Base-by-base conservation (phyloP, 768 basidiomycete species). In the Rhodotorula graminis region DNA sequence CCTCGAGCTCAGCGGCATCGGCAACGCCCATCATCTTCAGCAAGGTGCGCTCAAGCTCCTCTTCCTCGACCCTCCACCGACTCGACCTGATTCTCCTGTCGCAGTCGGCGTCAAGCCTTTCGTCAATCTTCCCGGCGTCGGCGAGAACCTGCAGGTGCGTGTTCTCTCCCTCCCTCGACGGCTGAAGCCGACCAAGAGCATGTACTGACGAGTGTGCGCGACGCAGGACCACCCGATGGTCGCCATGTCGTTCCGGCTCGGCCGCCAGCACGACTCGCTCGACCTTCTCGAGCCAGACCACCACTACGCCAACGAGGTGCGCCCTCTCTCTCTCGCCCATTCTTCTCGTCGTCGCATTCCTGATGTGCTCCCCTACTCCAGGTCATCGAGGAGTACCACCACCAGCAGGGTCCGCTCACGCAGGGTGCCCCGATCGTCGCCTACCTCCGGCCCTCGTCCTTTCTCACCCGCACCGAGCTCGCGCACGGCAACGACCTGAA, bases 51-150 rank as follows among this genome's bases (percentile, higher is more conserved):
- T 25, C 31, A 3, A 31, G 19, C 33, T 23, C 56, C 3, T 11
- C n/a, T 4, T 37, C 37, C 5, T 37, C 37, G 37, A 37, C 37
- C 37, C n/a, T n/a, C n/a, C n/a, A n/a, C n/a, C n/a, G n/a, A n/a
- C n/a, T n/a, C n/a, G n/a, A n/a, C n/a, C n/a, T n/a, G n/a, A n/a
- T n/a, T 18, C 10, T 16, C 46, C 65, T 44, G 12, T 3, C 19
- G 23, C 63, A 29, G 64, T 68, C 64, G 64, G 61, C 9, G 81
- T 85, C 68, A 46, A 66, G 14, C 65, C 77, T 42, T 72, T 79
- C 55, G 67, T 83, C 42, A 81, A 84, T 61, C 79, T 84, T 0
- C 83, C 82, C 2, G 80, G 79, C 40, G 85, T 85, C 50, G 85
- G 84, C 25, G 78, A 80, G 61, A 83, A 84, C 76, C 77, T 85